Evolutionary conservation across 73 alveolate species (phyloP).

Genomic region (Breviolum minutum): DNA sequence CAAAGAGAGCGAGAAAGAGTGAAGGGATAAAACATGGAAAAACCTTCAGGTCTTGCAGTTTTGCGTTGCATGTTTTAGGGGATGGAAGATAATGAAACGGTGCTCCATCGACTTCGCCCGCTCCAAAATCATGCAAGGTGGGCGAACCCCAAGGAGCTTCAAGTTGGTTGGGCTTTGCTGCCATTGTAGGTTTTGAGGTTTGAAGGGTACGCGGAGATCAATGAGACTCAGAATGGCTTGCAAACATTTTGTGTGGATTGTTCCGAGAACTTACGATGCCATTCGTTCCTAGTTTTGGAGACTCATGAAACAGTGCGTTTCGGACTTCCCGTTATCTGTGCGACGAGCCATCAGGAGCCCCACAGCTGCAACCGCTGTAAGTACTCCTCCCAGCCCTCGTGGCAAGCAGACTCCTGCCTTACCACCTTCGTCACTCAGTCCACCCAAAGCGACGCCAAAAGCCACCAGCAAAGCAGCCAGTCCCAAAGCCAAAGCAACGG

Average conservation of each 20-base stretch:
- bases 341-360: neutral
- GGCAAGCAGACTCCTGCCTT: neutral
- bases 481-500: neutral
- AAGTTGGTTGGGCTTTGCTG: too few relatives aligned
- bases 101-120: too few relatives aligned
- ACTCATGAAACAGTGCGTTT: neutral
- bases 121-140: neutral
- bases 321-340: too few relatives aligned
- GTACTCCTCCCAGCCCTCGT: slow-evolving; percentile 48
- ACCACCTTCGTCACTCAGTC: neutral
- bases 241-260: too few relatives aligned
- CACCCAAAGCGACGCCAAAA: neutral
- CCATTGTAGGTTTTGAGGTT: neutral
- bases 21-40: too few relatives aligned
- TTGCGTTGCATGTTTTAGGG: too few relatives aligned
- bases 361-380: neutral
- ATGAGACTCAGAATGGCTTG: too few relatives aligned
- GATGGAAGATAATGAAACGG: too few relatives aligned
- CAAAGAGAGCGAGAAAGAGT: too few relatives aligned
- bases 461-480: neutral
- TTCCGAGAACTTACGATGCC: too few relatives aligned
- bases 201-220: neutral
- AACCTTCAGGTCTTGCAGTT: too few relatives aligned
- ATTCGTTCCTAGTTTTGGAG: neutral
- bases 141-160: slow-evolving; percentile 22